A percentile compares a stretch with the other conserved stretches of the same genome.
Evolutionary conservation across 192 early-diverging fungal genomes (phyloP).

Genomic region (Backusella westeae): DNA sequence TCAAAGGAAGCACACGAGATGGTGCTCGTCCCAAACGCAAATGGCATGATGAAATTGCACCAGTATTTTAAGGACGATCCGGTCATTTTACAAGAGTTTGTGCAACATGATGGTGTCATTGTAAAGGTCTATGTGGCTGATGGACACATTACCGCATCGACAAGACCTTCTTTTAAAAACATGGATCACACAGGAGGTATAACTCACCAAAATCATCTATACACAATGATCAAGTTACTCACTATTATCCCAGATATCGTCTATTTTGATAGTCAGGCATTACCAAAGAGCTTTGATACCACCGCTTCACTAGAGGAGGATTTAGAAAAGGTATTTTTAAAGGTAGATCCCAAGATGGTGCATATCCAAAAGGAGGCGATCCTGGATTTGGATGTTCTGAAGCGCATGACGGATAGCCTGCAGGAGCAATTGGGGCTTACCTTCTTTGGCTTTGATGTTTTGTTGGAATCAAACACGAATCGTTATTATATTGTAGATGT

Average conservation of each 20-base stretch:
- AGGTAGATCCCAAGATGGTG: background rate
- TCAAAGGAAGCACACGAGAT: slow-evolving; percentile 38
- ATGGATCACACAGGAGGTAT: background rate
- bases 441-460: slow-evolving; percentile 41
- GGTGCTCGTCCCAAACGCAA: slow-evolving; percentile 22
- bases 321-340: background rate
- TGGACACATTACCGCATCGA: slow-evolving; percentile 15
- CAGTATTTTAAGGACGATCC: slow-evolving; percentile 19
- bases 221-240: background rate
- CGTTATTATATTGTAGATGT: slow-evolving; percentile 36
- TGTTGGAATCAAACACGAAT: slow-evolving; percentile 23
- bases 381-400: slow-evolving; percentile 17
- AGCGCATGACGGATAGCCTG: slow-evolving; percentile 21
- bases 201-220: background rate
- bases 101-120: slow-evolving; percentile 38
- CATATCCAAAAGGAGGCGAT: slow-evolving; percentile 17
- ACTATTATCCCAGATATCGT: slow-evolving; percentile 12
- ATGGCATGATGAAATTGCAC: background rate
- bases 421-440: slow-evolving; percentile 30
- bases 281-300: slow-evolving; percentile 33
- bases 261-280: slow-evolving; percentile 37
- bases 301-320: background rate
- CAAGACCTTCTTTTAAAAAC: slow-evolving; percentile 36
- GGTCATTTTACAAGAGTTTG: slow-evolving; percentile 38
- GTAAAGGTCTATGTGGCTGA: slow-evolving; percentile 38